Base-by-base conservation (phyloP, 305 asterid species). In the Fraxinus albicans region DNA sequence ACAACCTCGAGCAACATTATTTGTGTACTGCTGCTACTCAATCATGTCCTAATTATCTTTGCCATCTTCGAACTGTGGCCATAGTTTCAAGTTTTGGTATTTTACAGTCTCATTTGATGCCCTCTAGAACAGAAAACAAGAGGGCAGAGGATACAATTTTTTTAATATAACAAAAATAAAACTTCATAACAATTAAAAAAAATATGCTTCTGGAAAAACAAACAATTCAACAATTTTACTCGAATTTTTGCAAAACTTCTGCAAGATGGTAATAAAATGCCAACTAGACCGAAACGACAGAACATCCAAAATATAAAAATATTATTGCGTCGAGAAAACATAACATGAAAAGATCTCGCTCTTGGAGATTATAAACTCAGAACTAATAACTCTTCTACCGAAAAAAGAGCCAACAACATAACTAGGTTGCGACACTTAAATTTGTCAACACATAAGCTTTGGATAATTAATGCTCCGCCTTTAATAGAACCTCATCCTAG, bases 401-500 rank as follows among this genome's bases (percentile, higher is more conserved):
- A 25, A 88, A 80, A 47, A 81, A 82, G 85, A 87, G 63, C 82
- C 79, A 81, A 82, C 80, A 81, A 79, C 33, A 13, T 78, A 74
- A 80, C 77, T 79, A 69, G 81, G 79, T 77, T 73, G 85, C 12
- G 65, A 50, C n/a, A 31, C 50, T 77, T 77, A 60, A 82, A 80
- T 70, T 80, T 63, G 75, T 86, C 31, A 83, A 84, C 80, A 23
- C 69, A 6, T 83, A 86, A 77, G 82, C 86, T 82, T 77, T 78
- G 25, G 65, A 55, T 55, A 86, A 38, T 84, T 76, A 82, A 81
- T 83, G 80, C 83, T 85, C 84, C 72, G 25, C 25, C 65, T 55
- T 55, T 78, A 42, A 79, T 63, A 82, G 82, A 86, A 75, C 84
- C 90, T 86, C 85, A 77, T 83, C 81, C 83, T 79, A 84, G 83